phyloP scores from a whole-genome alignment of 2,329 filamentous ascomycete genomes.

The Byssochlamys sp. region DNA sequence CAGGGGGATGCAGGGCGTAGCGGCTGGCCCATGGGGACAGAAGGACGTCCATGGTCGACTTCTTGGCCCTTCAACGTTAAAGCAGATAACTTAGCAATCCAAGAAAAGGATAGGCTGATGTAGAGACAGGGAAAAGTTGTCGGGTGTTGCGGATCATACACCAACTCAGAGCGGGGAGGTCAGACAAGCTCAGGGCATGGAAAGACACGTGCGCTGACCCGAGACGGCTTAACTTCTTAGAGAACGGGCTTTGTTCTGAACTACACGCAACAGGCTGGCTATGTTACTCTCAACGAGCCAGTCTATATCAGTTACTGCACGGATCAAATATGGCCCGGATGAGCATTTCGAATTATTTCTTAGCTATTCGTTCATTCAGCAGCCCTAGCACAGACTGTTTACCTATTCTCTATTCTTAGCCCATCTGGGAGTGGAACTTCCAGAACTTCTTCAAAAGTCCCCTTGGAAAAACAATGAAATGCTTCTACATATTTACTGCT shows the following conservation, averaged over 20 bases:
- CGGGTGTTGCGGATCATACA: neutral
- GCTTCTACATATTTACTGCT: neutral
- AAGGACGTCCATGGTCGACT: neutral
- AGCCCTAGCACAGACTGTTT: neutral
- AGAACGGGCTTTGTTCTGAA: neutral
- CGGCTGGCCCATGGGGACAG: neutral
- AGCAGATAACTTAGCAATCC: neutral
- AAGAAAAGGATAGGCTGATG: neutral
- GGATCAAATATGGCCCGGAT: neutral
- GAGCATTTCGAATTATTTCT: neutral
- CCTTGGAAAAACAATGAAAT: neutral
- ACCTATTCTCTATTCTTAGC: neutral
- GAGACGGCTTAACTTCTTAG: neutral
- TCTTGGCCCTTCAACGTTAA: neutral
- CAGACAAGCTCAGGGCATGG: neutral
- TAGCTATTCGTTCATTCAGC: neutral
- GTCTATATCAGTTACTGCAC: neutral
- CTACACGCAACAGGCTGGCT: neutral
- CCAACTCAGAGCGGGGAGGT: neutral
- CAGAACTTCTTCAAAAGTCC: neutral
- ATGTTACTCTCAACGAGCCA: neutral
- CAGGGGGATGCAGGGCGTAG: neutral
- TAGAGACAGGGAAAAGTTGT: neutral
- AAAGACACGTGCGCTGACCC: neutral
- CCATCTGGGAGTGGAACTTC: neutral